Conservation (phyloP, 1,284 basidiomycete species). For the Sporisorium sorghi region DNA sequence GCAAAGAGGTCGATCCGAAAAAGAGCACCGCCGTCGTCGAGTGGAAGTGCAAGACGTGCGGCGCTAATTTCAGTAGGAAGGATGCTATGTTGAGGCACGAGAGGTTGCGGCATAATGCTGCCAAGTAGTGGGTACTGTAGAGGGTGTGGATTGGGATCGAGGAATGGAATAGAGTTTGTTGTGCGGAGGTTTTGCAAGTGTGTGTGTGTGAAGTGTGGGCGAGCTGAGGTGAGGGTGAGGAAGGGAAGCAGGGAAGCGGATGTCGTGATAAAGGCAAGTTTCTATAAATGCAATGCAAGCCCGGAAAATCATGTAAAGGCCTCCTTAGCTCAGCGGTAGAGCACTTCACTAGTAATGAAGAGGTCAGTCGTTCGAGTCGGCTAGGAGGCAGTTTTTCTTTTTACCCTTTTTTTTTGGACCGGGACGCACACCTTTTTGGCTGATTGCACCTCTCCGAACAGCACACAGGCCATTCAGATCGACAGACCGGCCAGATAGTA, state of each 20-base stretch:
- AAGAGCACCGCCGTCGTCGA: slow-evolving; percentile 64
- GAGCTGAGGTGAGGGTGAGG: no score
- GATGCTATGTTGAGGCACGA: slow-evolving; percentile 67
- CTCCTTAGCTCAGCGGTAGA: slow-evolving; percentile 60
- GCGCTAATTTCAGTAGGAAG: slow-evolving; percentile 58
- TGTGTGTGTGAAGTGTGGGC: background rate
- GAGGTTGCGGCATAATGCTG: slow-evolving; percentile 51
- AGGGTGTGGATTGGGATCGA: background rate
- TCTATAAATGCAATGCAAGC: no score
- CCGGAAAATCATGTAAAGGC: slow-evolving; percentile 15
- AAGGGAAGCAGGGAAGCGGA: no score
- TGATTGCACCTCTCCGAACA: no score
- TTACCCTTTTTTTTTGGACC: background rate
- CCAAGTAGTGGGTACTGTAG: slow-evolving; percentile 19
- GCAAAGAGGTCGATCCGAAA: slow-evolving; percentile 67
- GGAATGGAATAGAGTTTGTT: background rate
- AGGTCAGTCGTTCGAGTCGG: slow-evolving; percentile 59
- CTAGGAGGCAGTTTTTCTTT: slow-evolving; percentile 46
- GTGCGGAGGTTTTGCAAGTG: no score
- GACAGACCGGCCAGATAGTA: no score
- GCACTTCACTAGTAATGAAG: slow-evolving; percentile 57
- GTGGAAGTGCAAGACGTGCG: slow-evolving; percentile 66
- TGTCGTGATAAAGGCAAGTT: no score
- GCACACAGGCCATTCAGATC: no score
- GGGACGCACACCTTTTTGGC: no score